phyloP scores from a whole-genome alignment of 495 filamentous ascomycete genomes.

The Tuber calosporum region DNA sequence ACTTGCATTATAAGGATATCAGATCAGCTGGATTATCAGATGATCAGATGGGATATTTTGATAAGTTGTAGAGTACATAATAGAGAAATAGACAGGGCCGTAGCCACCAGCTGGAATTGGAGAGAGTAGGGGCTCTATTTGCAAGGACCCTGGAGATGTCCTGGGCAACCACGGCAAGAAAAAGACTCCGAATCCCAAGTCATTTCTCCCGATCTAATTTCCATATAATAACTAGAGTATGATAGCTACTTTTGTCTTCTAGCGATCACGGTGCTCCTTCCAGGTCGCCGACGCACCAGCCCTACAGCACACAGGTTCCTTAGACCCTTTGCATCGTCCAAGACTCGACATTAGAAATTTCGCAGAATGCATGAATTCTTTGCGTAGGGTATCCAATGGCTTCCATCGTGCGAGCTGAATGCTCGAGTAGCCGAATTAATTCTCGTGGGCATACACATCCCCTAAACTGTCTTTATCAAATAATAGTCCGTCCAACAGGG shows the following conservation, averaged over 20 bases:
- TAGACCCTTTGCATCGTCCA: background rate
- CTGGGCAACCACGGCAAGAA: background rate
- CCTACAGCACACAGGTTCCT: background rate
- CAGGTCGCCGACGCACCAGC: background rate
- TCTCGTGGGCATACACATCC: background rate
- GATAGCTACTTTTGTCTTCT: background rate
- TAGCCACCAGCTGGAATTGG: background rate
- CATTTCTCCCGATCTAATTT: background rate
- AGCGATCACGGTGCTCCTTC: background rate
- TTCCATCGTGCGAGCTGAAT: background rate
- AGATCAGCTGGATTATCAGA: too few relatives aligned
- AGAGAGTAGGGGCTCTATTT: background rate
- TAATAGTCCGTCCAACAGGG: background rate
- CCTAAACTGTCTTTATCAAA: background rate
- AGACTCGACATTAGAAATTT: background rate
- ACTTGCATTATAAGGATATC: too few relatives aligned
- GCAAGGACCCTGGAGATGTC: too few relatives aligned
- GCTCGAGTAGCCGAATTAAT: background rate
- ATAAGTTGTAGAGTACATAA: too few relatives aligned
- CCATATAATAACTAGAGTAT: background rate
- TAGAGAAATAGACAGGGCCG: too few relatives aligned
- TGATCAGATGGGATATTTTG: too few relatives aligned
- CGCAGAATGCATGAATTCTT: background rate
- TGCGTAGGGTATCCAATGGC: background rate
- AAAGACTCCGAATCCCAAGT: background rate